Base-by-base conservation (phyloP, 108 stramenopile species). In the Skeletonema tropicum region DNA sequence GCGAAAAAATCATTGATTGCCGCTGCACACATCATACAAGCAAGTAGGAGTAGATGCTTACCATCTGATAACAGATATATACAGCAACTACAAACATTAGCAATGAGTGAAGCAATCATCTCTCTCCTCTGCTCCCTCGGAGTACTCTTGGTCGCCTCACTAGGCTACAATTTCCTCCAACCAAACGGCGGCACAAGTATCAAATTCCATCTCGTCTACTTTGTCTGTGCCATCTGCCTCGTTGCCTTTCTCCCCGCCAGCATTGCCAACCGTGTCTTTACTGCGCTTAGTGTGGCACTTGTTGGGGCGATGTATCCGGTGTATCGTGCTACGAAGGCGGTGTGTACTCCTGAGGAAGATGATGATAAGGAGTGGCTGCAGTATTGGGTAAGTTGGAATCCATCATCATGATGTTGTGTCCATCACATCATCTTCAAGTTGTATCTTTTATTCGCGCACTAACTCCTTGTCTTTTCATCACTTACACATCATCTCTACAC, bases 311-410 rank as follows among this genome's bases (percentile, higher is more conserved):
- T 74, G 45, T 80, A 80, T 67, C 79, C 79, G 5, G 58, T 80
- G 7, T 80, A 75, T 42, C 57, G 74, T 15, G 67, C 79, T 2
- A 75, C 68, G n/a, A 80, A 63, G 64, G 79, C 79, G 3, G 74
- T 75, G 0, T 80, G 79, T 7, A 75, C 79, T 11, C 79, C 79
- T 5, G 74, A 71, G 10, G 71, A 60, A n/a, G 68, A 60, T 12
- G 79, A 80, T 31, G 79, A 80, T 59, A 80, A 75, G 35, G 74
- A 75, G 38, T 80, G 79, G 79, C 74, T 80, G 58, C 79, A 72
- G 13, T 29, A 36, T n/a, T 36, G 33, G 26, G 36, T 65, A 21
- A 41, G 39, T 35, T 0, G 35, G 13, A 12, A 15, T 60, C 15
- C 23, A 29, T 29, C 26, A 29, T 25, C 14, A 8, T 26, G 12